Percentiles rank a stretch among this genome's conserved stretches.
Evolutionary conservation across 352 stramenopile species (phyloP).

Genomic region (Plasmopara halstedii): DNA sequence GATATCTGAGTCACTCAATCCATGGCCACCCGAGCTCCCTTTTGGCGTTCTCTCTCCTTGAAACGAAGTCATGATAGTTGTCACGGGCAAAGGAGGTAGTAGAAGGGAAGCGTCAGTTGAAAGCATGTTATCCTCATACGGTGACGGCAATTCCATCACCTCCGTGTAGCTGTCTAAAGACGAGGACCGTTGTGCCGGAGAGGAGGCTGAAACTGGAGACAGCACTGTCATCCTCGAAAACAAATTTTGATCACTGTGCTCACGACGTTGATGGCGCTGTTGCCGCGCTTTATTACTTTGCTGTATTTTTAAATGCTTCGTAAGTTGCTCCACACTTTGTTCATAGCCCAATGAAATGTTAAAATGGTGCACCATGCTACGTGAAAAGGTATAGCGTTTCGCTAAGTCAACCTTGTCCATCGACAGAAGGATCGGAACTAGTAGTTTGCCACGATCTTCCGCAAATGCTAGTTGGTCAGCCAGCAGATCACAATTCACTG

Average conservation of each 20-base stretch:
- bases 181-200: conserved; percentile 10
- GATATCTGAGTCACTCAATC: conserved; percentile 30
- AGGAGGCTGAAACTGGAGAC: conserved; percentile 14
- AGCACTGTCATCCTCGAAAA: conserved; percentile 4
- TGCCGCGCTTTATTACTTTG: conserved; percentile 24
- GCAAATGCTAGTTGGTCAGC: conserved; percentile 75
- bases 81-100: conserved; percentile 19
- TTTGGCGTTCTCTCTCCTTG: conserved; percentile 6
- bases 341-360: conserved; percentile 70
- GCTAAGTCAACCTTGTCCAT: conserved; percentile 62
- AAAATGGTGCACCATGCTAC: conserved; percentile 70
- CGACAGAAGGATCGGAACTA: conserved; percentile 68
- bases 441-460: conserved; percentile 65
- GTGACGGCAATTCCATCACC: conserved; percentile 23
- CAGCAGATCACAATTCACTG: conserved; percentile 58
- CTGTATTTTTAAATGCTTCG: conserved; percentile 31
- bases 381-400: conserved; percentile 76
- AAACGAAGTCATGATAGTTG: conserved; percentile 13
- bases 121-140: conserved; percentile 18
- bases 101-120: conserved; percentile 13
- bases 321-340: conserved; percentile 59
- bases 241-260: conserved; percentile 14
- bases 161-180: conserved; percentile 23
- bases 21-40: conserved; percentile 24
- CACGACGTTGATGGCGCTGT: conserved; percentile 12